Evolutionary conservation across 345 rosid genomes (phyloP), one percentile per base, ranked within the genome.

Genomic region (Citrus mangshanensis): DNA sequence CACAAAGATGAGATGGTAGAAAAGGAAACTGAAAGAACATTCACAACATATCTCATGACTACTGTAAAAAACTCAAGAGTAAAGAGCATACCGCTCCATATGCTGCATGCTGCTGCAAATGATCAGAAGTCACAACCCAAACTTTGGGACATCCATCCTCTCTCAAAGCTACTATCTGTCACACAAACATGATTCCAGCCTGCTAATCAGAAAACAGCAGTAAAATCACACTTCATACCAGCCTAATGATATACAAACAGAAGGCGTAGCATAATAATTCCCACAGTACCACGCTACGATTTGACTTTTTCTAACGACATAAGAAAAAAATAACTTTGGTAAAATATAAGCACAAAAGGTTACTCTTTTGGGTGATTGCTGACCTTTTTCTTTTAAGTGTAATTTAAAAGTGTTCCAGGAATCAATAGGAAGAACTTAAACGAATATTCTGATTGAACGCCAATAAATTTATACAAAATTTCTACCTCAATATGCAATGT

Each of bases 61-160:
- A 62, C 27, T n/a, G 37, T 25, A 25, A 25, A 59, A 59, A 9
- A 19, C 9, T 73, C 70, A 27, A 27, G 13, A 34, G 28, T 51
- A 80, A 18, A 82, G 76, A 35, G 77, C 90, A 72, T 92, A 93
- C 98, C 64, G 97, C 98, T 90, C 95, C 98, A 85, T 93, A 82
- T 19, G 98, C 98, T 4, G 98, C 93, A 66, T 90, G 92, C 84
- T 95, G 98, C 80, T 95, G 93, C 78, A 79, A 76, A 69, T 65
- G 88, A 86, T 95, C 98, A 64, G 98, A 95, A 74, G 98, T 95
- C 80, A 87, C 98, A 65, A 95, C 98, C 98, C 98, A 92, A 42
- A 95, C 98, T 83, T 85, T 91, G 27, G 98, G 98, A 79, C 98
- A 93, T 63, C 98, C 98, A 81, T 92, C 98, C 61, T 88, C 91